Base-by-base conservation (phyloP, 2,329 filamentous ascomycete genomes). In the Colletotrichum sp. region DNA sequence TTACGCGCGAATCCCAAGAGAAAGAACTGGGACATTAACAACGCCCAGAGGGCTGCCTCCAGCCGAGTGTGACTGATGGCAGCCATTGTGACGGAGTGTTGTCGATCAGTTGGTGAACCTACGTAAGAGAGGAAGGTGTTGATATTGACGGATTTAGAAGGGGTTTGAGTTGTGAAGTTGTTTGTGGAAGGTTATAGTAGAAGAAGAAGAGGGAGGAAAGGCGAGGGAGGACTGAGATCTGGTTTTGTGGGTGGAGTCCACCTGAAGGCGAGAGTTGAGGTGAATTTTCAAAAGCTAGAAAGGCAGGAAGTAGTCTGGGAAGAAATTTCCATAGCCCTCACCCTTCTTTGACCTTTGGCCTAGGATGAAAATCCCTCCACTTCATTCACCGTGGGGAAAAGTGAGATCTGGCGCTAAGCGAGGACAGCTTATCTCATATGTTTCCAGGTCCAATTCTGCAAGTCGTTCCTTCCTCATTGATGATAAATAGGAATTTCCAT, bases 1-100 rank as follows among this genome's bases (percentile, higher is more conserved):
- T 72, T 13, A 76, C 73, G 55, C 8, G 63, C 57, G 16, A 44
- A 36, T 3, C 24, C 21, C 10, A 72, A 16, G 1, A 66, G 62
- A 24, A 39, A 64, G 62, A 64, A 34, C 15, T 64, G 62, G 10
- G 62, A 64, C 5, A 64, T 4, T 6, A 64, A 6, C 6, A 52
- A 28, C 12, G 34, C 63, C 63, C 28, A 66, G 12, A 52, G 6
- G 39, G 28, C 36, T 30, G 15, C 15, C 28, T 24, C 30, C 63
- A 66, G 24, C 52, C 8, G 36, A 18, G 7, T 57, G 21, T 16
- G 70, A 15, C 52, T 8, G 26, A 9, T 10, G 26, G 49, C 44
- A 21, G 24, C 36, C 52, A 72, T 72, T n/a, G 18, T 69, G 8
- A 6, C 34, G 21, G n/a, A 12, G 36, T 24, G 1, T n/a, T 34